A percentile compares a stretch with the other conserved stretches of the same genome.
phyloP scores from a whole-genome alignment of 495 filamentous ascomycete genomes.

The Platismatia glauca region DNA sequence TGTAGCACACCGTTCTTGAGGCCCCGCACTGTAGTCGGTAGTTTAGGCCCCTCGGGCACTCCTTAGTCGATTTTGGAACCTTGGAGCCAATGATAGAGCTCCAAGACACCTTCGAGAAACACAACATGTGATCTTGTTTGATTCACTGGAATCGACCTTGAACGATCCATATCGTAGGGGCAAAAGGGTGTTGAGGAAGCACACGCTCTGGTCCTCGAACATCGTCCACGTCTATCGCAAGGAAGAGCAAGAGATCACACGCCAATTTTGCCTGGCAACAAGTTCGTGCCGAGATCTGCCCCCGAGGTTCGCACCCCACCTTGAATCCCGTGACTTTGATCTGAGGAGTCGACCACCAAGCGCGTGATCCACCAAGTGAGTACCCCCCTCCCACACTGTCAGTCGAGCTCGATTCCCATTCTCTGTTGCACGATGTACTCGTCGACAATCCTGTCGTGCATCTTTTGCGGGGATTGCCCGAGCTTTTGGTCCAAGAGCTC shows the following conservation, averaged over 20 bases:
- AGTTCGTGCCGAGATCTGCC: neutral
- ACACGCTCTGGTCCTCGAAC: too few relatives aligned
- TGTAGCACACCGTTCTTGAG: conserved; percentile 2
- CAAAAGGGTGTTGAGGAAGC: neutral
- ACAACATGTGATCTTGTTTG: conserved; percentile 11
- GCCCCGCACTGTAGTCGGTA: neutral
- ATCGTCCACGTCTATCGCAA: neutral
- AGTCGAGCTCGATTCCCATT: neutral
- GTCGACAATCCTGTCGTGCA: neutral
- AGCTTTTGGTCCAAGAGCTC: neutral
- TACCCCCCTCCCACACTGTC: neutral
- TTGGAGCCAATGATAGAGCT: conserved; percentile 2
- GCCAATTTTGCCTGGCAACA: neutral
- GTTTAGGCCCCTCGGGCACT: neutral
- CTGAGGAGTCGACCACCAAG: conserved; percentile 11
- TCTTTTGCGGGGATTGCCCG: neutral
- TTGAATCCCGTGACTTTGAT: conserved; percentile 14
- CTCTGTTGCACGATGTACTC: neutral
- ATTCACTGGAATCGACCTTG: neutral
- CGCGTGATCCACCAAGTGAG: conserved; percentile 15
- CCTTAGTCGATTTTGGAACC: neutral
- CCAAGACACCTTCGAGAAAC: conserved; percentile 4
- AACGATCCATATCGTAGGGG: neutral
- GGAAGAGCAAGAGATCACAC: neutral
- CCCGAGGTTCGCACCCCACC: conserved; percentile 4